These are phyloP conservation scores for Ceratocystiopsis brevicomis DNA, from an alignment of 2,329 filamentous ascomycete species.

Conservation along the genomic window DNA sequence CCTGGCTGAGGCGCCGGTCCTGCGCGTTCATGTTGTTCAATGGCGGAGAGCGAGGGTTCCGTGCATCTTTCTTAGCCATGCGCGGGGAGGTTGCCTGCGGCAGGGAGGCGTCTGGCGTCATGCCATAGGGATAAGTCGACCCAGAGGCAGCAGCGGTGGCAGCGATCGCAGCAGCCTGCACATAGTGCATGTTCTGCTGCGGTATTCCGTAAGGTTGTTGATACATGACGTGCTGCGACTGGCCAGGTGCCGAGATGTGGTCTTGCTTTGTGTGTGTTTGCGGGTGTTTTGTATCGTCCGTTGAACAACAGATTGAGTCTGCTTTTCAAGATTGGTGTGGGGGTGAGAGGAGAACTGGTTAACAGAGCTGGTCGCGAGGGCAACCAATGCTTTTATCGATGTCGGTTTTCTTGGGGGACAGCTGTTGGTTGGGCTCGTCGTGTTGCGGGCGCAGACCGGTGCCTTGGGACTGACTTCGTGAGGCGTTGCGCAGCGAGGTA, in stretches of 20 bases:
- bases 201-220: constrained; percentile 58
- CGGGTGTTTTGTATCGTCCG: too few species aligned
- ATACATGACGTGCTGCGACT: constrained; percentile 39
- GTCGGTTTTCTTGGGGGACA: background rate
- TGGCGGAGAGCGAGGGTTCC: constrained; percentile 60
- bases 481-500: constrained; percentile 2
- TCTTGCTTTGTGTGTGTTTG: too few species aligned
- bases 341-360: too few species aligned
- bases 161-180: constrained; percentile 83
- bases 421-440: constrained; percentile 1
- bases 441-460: background rate
- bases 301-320: too few species aligned
- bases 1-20: constrained; percentile 52
- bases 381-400: background rate
- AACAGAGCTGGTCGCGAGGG: background rate
- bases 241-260: background rate
- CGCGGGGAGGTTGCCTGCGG: constrained; percentile 58
- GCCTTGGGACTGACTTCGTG: background rate
- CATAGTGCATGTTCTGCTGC: constrained; percentile 63
- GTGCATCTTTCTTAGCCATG: constrained; percentile 55
- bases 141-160: constrained; percentile 81
- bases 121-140: constrained; percentile 47
- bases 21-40: constrained; percentile 42
- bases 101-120: constrained; percentile 50
- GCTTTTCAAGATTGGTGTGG: too few species aligned